A percentile compares a stretch with the other conserved stretches of the same genome.
Evolutionary conservation across 1,139 yeast species (phyloP).

Genomic region (Eremothecium coryli): DNA sequence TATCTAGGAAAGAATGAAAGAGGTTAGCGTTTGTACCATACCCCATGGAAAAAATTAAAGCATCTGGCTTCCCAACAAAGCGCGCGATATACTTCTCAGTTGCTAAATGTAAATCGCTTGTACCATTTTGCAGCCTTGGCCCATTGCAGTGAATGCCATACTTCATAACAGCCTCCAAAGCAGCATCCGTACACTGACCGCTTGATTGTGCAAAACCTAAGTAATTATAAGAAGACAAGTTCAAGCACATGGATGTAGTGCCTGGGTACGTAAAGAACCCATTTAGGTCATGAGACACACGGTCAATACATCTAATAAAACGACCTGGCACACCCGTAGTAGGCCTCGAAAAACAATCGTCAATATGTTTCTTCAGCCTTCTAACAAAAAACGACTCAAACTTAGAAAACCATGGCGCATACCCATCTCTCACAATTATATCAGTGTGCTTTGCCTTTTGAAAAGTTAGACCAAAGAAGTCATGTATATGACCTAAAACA

Average conservation of each 20-base stretch:
- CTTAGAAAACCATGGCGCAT: conserved; percentile 93
- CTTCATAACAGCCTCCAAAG: conserved; percentile 51
- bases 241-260: conserved; percentile 64
- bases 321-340: conserved; percentile 97
- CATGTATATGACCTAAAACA: conserved; percentile 82
- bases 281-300: conserved; percentile 56
- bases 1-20: conserved; percentile 74
- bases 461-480: conserved; percentile 72
- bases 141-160: conserved; percentile 78
- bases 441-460: conserved; percentile 56
- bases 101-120: conserved; percentile 61
- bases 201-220: conserved; percentile 94
- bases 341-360: conserved; percentile 92
- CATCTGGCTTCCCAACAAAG: conserved; percentile 86
- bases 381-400: conserved; percentile 92
- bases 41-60: conserved; percentile 85
- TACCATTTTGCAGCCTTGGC: conserved; percentile 65
- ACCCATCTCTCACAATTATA: conserved; percentile 72
- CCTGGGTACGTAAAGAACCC: conserved; percentile 62
- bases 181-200: conserved; percentile 81
- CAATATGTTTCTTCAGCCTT: conserved; percentile 80
- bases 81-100: conserved; percentile 75
- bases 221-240: conserved; percentile 85
- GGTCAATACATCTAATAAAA: conserved; percentile 68
- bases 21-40: conserved; percentile 93